These are phyloP conservation scores for Phytophthora cactorum DNA, from an alignment of 352 stramenopile species.

Conservation along the genomic window DNA sequence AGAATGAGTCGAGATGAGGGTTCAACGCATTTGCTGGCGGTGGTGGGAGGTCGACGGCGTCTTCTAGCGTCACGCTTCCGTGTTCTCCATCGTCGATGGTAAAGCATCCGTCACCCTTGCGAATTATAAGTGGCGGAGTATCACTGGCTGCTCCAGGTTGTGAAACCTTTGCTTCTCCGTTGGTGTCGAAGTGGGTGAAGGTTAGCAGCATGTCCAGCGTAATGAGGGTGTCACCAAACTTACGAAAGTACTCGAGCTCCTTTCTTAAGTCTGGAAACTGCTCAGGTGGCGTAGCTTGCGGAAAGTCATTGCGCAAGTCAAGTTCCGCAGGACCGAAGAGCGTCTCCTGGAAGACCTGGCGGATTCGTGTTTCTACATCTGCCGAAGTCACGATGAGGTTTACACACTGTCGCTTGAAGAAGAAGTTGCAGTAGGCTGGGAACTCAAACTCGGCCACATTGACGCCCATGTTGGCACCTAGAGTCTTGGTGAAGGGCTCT, in stretches of 20 bases:
- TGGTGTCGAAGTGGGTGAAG: conserved; percentile 87
- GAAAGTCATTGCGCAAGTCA: conserved; percentile 83
- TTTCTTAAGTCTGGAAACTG: conserved; percentile 78
- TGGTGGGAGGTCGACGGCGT: conserved; percentile 61
- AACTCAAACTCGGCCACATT: conserved; percentile 98
- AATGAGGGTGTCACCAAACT: conserved; percentile 91
- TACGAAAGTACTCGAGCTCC: conserved; percentile 91
- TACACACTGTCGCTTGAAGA: conserved; percentile 90
- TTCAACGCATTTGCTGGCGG: conserved; percentile 40
- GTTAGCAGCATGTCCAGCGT: conserved; percentile 89
- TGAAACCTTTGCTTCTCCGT: conserved; percentile 57
- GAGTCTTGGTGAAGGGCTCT: conserved; percentile 94
- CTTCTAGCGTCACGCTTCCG: conserved; percentile 63
- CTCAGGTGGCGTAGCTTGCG: conserved; percentile 54
- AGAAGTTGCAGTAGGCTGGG: conserved; percentile 98
- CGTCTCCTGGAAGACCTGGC: conserved; percentile 90
- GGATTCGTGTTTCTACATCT: conserved; percentile 83
- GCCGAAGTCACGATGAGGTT: conserved; percentile 85
- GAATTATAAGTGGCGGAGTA: conserved; percentile 51
- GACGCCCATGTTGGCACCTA: conserved; percentile 94
- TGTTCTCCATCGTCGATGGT: conserved; percentile 62
- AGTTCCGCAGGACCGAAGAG: conserved; percentile 81
- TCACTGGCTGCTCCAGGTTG: conserved; percentile 61
- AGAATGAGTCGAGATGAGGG: conserved; percentile 77
- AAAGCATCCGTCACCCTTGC: conserved; percentile 69